These are phyloP conservation scores for Corniculantispora saksenae DNA, from an alignment of 2,329 filamentous ascomycete species.

Conservation along the genomic window DNA sequence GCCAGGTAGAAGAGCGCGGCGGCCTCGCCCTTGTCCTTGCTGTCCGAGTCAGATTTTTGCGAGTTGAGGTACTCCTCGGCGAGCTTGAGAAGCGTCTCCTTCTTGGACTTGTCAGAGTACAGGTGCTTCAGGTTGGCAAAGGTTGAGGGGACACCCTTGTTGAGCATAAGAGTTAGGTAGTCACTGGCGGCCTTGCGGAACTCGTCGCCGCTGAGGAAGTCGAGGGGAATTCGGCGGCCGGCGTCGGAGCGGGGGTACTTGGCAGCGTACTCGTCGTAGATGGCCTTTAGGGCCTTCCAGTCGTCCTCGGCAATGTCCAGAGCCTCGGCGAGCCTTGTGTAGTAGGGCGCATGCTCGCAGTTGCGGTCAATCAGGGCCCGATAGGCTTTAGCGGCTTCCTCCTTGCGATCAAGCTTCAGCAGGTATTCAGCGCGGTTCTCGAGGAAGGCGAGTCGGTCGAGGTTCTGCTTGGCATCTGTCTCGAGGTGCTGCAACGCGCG, in stretches of 20 bases:
- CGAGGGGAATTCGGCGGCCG: constrained; percentile 79
- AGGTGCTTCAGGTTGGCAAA: constrained; percentile 96
- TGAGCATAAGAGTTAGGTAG: constrained; percentile 82
- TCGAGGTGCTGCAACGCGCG: constrained; percentile 86
- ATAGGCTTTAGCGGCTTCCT: constrained; percentile 82
- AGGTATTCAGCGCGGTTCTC: constrained; percentile 87
- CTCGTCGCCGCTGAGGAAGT: constrained; percentile 81
- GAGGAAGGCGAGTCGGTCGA: constrained; percentile 82
- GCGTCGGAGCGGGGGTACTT: constrained; percentile 85
- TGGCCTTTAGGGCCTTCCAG: constrained; percentile 62
- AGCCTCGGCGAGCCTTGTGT: constrained; percentile 71
- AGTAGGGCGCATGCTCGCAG: constrained; percentile 83
- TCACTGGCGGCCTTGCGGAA: constrained; percentile 76
- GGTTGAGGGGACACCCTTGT: constrained; percentile 90
- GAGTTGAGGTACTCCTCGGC: constrained; percentile 76
- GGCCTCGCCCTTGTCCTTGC: constrained; percentile 64
- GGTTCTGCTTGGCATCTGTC: constrained; percentile 70
- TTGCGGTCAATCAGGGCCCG: constrained; percentile 81
- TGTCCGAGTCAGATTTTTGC: constrained; percentile 49
- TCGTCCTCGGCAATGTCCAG: constrained; percentile 64
- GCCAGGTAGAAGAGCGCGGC: constrained; percentile 91
- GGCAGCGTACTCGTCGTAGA: constrained; percentile 76
- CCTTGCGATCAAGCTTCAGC: constrained; percentile 70
- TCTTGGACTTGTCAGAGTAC: constrained; percentile 78
- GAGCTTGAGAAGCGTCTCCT: constrained; percentile 70